These are phyloP conservation scores for Aegilops umbellulata DNA, from an alignment of 176 grass and related monocot genomes.

Conservation along the genomic window DNA sequence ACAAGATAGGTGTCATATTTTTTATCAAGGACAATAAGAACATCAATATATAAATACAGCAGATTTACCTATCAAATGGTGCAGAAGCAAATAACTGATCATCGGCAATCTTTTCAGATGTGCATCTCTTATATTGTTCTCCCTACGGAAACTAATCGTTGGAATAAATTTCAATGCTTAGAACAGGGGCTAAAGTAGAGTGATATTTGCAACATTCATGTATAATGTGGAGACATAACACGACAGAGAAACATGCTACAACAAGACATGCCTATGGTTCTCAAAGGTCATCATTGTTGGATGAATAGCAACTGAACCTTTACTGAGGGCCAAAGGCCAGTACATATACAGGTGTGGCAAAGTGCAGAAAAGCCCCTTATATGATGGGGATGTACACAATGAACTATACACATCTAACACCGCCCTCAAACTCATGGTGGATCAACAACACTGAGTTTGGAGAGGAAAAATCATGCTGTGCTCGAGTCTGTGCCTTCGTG, in stretches of 20 bases:
- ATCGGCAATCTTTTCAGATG: slow-evolving; percentile 33
- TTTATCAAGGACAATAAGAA: not conserved
- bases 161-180: not conserved
- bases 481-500: too few relatives aligned
- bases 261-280: not conserved
- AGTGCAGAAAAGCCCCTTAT: too few relatives aligned
- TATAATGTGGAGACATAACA: not conserved
- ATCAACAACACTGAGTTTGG: too few relatives aligned
- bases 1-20: not conserved
- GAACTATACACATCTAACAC: too few relatives aligned
- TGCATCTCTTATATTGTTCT: slow-evolving; percentile 59
- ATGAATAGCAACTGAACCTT: too few relatives aligned
- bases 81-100: slow-evolving; percentile 24
- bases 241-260: too few relatives aligned
- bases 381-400: too few relatives aligned
- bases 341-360: too few relatives aligned
- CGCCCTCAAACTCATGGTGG: too few relatives aligned
- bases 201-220: not conserved
- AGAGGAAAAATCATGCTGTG: too few relatives aligned
- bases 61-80: slow-evolving; percentile 39
- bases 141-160: slow-evolving; percentile 39
- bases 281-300: too few relatives aligned
- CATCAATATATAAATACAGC: not conserved
- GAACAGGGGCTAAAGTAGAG: not conserved
- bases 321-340: too few relatives aligned